Conservation (phyloP, 1,284 basidiomycete genomes). For the Cutaneotrichosporon curvatum region DNA sequence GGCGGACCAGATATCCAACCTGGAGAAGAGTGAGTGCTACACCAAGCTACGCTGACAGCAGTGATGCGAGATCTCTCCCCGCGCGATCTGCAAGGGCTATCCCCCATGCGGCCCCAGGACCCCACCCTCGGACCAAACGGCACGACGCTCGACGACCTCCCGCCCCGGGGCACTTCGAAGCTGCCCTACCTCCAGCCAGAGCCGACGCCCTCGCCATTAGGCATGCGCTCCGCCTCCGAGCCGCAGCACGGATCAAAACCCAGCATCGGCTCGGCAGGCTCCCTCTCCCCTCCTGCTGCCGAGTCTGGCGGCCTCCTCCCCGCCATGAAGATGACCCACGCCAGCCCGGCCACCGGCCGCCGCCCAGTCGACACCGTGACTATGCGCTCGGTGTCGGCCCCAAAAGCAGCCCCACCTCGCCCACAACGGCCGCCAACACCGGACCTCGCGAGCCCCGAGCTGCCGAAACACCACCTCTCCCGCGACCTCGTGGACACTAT, state of each 20-base stretch:
- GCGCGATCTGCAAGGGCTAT: constrained; percentile 33
- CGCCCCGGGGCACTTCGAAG: constrained; percentile 5
- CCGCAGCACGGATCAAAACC: too few relatives aligned
- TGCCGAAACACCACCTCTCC: constrained; percentile 5
- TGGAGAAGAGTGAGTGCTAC: constrained; percentile 29
- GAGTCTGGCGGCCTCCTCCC: neutral
- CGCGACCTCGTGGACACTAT: constrained; percentile 4
- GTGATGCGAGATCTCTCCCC: constrained; percentile 43
- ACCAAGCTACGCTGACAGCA: constrained; percentile 4
- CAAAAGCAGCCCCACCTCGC: constrained; percentile 1
- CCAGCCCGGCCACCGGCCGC: neutral
- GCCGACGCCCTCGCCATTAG: neutral
- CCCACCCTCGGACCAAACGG: neutral
- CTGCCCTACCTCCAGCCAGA: constrained; percentile 14
- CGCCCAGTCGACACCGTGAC: neutral
- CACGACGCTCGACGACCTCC: constrained; percentile 3
- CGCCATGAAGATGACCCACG: neutral
- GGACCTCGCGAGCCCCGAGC: constrained; percentile 10
- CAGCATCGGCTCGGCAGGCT: neutral
- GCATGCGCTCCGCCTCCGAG: neutral
- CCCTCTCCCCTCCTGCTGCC: neutral
- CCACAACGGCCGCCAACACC: constrained; percentile 16
- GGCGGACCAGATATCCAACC: constrained; percentile 41
- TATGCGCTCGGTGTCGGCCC: neutral
- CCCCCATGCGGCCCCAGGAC: neutral